phyloP scores from a whole-genome alignment of 164 flowering plant species.

The Nymphaea thermarum region DNA sequence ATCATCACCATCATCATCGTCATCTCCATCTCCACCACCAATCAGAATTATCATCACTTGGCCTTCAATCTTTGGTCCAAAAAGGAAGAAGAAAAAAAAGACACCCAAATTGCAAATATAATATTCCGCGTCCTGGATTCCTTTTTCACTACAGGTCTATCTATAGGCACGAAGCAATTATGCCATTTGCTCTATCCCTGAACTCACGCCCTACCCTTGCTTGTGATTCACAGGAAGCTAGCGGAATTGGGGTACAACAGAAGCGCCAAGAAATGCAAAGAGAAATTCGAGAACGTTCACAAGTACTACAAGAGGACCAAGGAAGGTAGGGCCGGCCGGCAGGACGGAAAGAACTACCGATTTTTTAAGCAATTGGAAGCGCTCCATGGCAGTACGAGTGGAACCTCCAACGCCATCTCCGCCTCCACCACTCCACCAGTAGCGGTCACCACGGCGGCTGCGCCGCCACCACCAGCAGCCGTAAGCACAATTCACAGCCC shows the following conservation, averaged over 20 bases:
- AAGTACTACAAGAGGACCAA: conserved; percentile 65
- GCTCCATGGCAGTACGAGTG: conserved; percentile 18
- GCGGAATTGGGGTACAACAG: conserved; percentile 44
- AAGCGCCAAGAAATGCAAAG: conserved; percentile 61
- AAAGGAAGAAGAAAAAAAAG: neutral
- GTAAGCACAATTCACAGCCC: neutral
- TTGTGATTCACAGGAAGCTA: conserved; percentile 41
- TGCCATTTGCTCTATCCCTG: neutral
- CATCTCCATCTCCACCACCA: neutral
- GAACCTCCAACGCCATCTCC: conserved; percentile 1
- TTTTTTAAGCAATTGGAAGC: conserved; percentile 59
- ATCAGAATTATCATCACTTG: neutral
- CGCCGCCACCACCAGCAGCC: neutral
- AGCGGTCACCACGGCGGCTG: neutral
- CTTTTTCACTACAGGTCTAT: neutral
- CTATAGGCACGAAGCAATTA: neutral
- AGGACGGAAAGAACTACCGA: conserved; percentile 56
- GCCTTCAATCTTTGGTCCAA: neutral
- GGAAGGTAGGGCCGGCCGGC: conserved; percentile 58
- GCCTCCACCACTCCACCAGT: conserved; percentile 3
- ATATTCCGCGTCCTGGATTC: neutral
- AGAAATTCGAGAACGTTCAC: conserved; percentile 67
- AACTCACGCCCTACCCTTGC: neutral
- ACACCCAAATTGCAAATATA: neutral
- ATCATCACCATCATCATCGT: neutral